Base-by-base conservation (phyloP, 2,329 filamentous ascomycete species). In the Biscogniauxia mediterranea region DNA sequence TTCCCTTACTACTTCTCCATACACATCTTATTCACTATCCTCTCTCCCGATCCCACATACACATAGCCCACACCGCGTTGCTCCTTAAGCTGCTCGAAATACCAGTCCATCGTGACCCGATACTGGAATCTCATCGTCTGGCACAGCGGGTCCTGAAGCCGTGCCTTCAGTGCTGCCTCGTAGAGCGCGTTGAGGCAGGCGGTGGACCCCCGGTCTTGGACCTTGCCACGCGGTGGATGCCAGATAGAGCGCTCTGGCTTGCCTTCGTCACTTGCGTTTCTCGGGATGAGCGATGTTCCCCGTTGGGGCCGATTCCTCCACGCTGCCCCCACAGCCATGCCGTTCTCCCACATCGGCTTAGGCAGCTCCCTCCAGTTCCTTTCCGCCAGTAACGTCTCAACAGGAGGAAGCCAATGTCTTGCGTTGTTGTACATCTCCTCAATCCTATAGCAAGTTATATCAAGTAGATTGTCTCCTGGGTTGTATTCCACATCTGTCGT, bases 41-140 rank as follows among this genome's bases (percentile, higher is more conserved):
- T 66, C 32, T 80, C 73, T 77, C 80, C 85, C 2, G 70, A 60
- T 32, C 72, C 72, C 5, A 86, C 78, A 4, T 71, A 67, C 3
- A 87, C 73, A 62, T 86, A 83, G 56, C 80, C 79, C 58, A 76
- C 83, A 0, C 77, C 79, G 20, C 83, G 76, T 1, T 81, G 81
- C 66, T 83, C 81, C 1, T 69, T 68, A 23, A 74, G 66, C 63
- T 83, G 80, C 46, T 79, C 73, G 3, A 66, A 65, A 64, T 86
- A 87, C 85, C 85, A 87, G 4, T 79, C 72, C 61, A 74, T 61
- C 1, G 84, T 86, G 8, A 81, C 77, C 51, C 68, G 69, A 65
- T 81, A 85, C 17, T 68, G 68, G 66, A 78, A 84, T 25, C 54
- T 9, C 68, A 81, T 77, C 1, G 52, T 58, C 5, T 54, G 61